These are phyloP conservation scores for Coelastrella sp. DNA, from an alignment of 139 green algal genomes.

Conservation along the genomic window DNA sequence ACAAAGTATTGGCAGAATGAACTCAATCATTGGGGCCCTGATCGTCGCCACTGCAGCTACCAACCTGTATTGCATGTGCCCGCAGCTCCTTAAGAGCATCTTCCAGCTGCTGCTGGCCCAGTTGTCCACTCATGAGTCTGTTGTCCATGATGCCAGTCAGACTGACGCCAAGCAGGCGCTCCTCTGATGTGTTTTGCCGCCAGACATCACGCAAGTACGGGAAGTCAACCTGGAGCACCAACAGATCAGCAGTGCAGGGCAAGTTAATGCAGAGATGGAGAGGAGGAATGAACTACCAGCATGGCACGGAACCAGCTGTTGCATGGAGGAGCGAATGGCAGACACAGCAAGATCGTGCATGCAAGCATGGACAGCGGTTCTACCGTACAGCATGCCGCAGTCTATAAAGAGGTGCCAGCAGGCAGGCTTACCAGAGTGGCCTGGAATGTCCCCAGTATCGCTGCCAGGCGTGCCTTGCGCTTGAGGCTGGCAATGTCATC, in stretches of 20 bases:
- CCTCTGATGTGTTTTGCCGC: conserved; percentile 56
- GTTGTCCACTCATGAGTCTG: conserved; percentile 48
- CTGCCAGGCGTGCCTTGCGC: conserved; percentile 57
- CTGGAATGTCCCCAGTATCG: conserved; percentile 62
- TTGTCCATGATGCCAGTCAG: conserved; percentile 70
- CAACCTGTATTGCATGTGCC: conserved; percentile 34
- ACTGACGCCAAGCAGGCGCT: conserved; percentile 63
- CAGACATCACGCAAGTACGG: conserved; percentile 43
- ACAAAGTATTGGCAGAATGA: too few relatives aligned
- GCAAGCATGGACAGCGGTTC: too few relatives aligned
- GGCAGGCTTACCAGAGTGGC: neutral
- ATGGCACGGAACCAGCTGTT: too few relatives aligned
- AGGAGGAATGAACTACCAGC: too few relatives aligned
- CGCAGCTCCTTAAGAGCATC: conserved; percentile 34
- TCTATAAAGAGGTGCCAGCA: neutral
- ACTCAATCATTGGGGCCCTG: too few relatives aligned
- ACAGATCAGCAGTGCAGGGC: neutral
- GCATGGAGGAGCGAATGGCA: too few relatives aligned
- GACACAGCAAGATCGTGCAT: too few relatives aligned
- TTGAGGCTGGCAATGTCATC: conserved; percentile 45
- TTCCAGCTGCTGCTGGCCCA: conserved; percentile 34
- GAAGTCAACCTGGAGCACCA: neutral
- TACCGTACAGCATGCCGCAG: too few relatives aligned
- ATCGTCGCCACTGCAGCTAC: too few relatives aligned
- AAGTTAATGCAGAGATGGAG: neutral